phyloP scores from a whole-genome alignment of 1,284 basidiomycete species.

The Dichomitus squalens region DNA sequence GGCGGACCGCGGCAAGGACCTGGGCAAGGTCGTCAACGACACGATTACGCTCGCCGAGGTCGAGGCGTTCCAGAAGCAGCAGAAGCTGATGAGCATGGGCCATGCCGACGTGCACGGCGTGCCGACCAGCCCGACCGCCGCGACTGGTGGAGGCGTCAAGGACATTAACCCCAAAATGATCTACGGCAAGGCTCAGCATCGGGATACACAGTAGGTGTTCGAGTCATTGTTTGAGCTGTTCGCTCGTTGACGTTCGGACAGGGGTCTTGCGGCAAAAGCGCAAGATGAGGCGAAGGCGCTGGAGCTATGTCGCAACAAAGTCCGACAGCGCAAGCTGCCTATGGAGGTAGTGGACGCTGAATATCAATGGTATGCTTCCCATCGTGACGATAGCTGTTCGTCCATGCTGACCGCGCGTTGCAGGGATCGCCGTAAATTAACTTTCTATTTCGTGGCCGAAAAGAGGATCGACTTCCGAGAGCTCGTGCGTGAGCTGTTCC shows the following conservation, averaged over 20 bases:
- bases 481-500: slow-evolving; percentile 90
- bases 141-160: slow-evolving; percentile 56
- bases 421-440: slow-evolving; percentile 96
- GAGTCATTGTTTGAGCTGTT: neutral
- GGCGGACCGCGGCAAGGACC: slow-evolving; percentile 92
- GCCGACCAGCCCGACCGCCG: slow-evolving; percentile 59
- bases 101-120: slow-evolving; percentile 42
- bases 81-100: slow-evolving; percentile 47
- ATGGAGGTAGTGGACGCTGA: slow-evolving; percentile 99
- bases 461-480: slow-evolving; percentile 98
- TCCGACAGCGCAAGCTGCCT: slow-evolving; percentile 88
- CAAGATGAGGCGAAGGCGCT: slow-evolving; percentile 94
- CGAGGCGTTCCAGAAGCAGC: slow-evolving; percentile 84
- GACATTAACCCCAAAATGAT: slow-evolving; percentile 97
- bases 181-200: slow-evolving; percentile 86
- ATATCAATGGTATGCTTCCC: slow-evolving; percentile 84
- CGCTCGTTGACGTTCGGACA: slow-evolving; percentile 33
- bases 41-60: slow-evolving; percentile 91
- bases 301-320: slow-evolving; percentile 89
- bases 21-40: slow-evolving; percentile 90
- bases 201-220: slow-evolving; percentile 80
- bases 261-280: slow-evolving; percentile 76
- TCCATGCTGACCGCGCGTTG: slow-evolving; percentile 1
- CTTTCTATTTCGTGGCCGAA: slow-evolving; percentile 96
- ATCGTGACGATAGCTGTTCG: neutral